Evolutionary conservation across 306 rosid species (phyloP), one percentile per base, ranked within the genome.

Genomic region (Leucaena leucocephala): DNA sequence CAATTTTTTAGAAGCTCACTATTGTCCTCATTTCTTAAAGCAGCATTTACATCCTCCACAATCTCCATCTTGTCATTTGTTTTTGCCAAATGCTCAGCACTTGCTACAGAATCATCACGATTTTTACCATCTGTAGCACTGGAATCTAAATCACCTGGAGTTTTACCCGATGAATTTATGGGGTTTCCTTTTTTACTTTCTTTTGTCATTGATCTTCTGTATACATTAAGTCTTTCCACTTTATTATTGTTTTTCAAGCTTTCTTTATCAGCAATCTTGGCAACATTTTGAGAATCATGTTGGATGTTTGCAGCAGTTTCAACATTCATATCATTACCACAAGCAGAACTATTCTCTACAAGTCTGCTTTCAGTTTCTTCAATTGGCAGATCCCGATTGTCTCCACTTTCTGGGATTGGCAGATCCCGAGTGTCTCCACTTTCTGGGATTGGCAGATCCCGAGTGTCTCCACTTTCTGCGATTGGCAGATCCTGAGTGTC

Each of bases 181-280:
- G 76, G 74, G 80, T 68, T 87, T 76, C 88, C 91, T 71, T 87
- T 91, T 66, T 90, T 89, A 59, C 89, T 75, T 72, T 93, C 98
- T 85, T 89, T 93, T 50, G 84, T 68, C 68, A 75, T 44, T 76
- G 94, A 90, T 90, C 98, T 86, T 85, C 82, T 89, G 82, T 93
- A 91, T 15, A 91, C 98, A 72, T 93, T 75, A 68, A 93, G 72
- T 76, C 72, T 82, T 78, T 91, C 98, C 73, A 79, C 88, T 83
- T 74, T 76, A 42, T 70, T 19, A 77, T 88, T 85, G 80, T 45
- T 83, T 80, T 86, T 88, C 86, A 70, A 77, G 76, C 66, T 77
- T 78, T 76, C 89, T 84, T 83, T 82, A 74, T 86, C 91, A 81
- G 74, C 75, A 81, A 62, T 84, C 54, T 81, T 81, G 76, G 62